Evolutionary conservation across 305 asterid genomes (phyloP), one percentile per base, ranked within the genome.

Genomic region (Andrographis paniculata): DNA sequence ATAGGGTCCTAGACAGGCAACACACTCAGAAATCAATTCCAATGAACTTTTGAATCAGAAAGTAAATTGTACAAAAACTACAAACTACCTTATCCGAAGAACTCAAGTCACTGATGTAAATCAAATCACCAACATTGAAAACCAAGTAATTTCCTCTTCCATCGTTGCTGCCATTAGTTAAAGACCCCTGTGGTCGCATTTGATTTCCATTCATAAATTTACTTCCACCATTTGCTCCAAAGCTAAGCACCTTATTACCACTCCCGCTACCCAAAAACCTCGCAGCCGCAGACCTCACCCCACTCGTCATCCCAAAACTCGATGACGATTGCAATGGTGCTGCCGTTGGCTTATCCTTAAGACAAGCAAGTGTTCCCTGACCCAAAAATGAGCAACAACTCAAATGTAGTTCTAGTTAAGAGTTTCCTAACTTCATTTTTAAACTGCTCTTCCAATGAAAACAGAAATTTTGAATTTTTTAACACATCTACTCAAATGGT

Each of bases 71-170:
- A 60, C 27, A 48, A 66, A 30, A 63, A 52, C 52, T 42, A 22
- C n/a, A 61, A 66, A 38, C n/a, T 67, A 92, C 99, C 99, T 92
- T 92, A 76, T 92, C 99, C 54, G 77, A 95, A 61, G 99, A 87
- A 71, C 76, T 82, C 62, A 92, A 77, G 65, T 92, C 99, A 39
- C 95, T 78, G 57, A 92, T 66, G 59, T 84, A 92, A 57, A 92
- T 78, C 16, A 94, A 80, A 73, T 92, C 99, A 23, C 99, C 99
- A 36, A 79, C 94, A 45, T 92, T 87, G 77, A 92, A 92, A 60
- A 92, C 85, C 82, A 92, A 74, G 64, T 83, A 92, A 51, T 85
- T 77, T 61, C 99, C 99, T 66, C 84, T 92, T n/a, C 91, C 99
- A 57, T 92, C 99, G 42, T 74, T 81, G n/a, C 80, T 85, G 50